Base-by-base conservation (phyloP, 495 filamentous ascomycete species). In the Articulospora tetracladia region DNA sequence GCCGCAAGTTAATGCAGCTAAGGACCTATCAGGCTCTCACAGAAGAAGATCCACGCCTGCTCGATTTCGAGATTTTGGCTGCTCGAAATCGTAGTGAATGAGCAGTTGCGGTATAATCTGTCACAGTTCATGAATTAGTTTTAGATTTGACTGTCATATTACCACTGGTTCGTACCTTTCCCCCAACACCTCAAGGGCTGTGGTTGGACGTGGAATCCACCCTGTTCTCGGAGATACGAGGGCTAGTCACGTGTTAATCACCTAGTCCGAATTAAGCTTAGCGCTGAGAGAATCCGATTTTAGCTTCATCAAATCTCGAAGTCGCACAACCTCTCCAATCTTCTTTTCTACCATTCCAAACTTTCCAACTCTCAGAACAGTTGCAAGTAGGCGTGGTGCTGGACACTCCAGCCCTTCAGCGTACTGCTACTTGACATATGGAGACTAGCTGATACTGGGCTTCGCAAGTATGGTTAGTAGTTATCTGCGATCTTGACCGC, bases 391-490 rank as follows among this genome's bases (percentile, higher is more conserved):
- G 54, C 56, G 55, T 26, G 54, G 66, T 68, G 66, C 62, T 60
- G 66, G 66, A 63, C 62, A 56, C 59, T 58, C 59, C 65, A 48
- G 62, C 57, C 56, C 51, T 50, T 30, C 24, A 54, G 55, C 55
- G 51, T 17, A 19, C 26, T 32, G 10, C 12, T 30, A 13, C 22
- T 32, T 51, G 23, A 39, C 46, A 41, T 59, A 63, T 68, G 66
- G 66, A 60, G 58, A 55, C 44, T 60, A 61, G 62, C 47, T 57
- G n/a, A 27, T 57, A 34, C 23, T 17, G 17, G 58, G 62, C 55
- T 48, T 59, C 49, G 59, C 56, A 62, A 65, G 57, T 53, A 68
- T 68, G 66, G 66, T 68, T 11, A 54, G 66, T 62, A 44, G 10
- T 44, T 25, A n/a, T 25, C 20, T 32, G 13, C 17, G 22, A 46